Evolutionary conservation across 768 basidiomycete species (phyloP).

Genomic region (Suillus weaverae): DNA sequence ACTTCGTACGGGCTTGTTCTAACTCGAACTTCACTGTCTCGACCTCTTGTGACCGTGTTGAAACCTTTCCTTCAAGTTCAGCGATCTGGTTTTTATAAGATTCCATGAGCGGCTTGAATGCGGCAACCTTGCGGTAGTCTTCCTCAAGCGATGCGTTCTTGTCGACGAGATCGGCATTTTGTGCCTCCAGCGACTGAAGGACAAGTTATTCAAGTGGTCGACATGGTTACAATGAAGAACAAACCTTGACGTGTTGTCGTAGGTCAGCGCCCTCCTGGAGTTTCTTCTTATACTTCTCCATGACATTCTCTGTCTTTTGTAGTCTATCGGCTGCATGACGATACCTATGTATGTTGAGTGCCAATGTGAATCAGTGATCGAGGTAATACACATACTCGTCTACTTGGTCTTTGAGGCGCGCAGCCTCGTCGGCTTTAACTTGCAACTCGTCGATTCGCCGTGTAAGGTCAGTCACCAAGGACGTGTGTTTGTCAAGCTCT

Average conservation of each 20-base stretch:
- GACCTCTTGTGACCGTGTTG: slow-evolving; percentile 65
- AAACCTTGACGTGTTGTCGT: slow-evolving; percentile 80
- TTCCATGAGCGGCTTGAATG: slow-evolving; percentile 88
- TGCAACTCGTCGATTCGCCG: slow-evolving; percentile 83
- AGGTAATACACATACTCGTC: slow-evolving; percentile 65
- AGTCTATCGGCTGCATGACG: slow-evolving; percentile 90
- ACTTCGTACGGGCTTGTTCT: slow-evolving; percentile 68
- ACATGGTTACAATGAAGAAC: slow-evolving; percentile 19
- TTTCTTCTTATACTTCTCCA: slow-evolving; percentile 99
- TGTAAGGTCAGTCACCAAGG: slow-evolving; percentile 67
- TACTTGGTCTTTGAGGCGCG: slow-evolving; percentile 84
- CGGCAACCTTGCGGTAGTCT: slow-evolving; percentile 83
- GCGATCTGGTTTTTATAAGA: slow-evolving; percentile 86
- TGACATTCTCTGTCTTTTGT: slow-evolving; percentile 94
- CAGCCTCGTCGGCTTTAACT: slow-evolving; percentile 71
- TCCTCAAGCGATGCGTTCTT: slow-evolving; percentile 91
- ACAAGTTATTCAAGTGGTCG: slow-evolving; percentile 1
- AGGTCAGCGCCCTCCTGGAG: slow-evolving; percentile 92
- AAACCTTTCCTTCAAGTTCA: slow-evolving; percentile 73
- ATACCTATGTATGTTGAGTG: slow-evolving; percentile 50
- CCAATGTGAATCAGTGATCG: background rate
- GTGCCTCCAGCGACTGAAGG: slow-evolving; percentile 78
- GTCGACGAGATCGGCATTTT: slow-evolving; percentile 90
- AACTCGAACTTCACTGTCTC: slow-evolving; percentile 75
- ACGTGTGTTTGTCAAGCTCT: slow-evolving; percentile 79